Evolutionary conservation across 202 grass and related monocot genomes (phyloP).

Genomic region (Zoysia matrella): DNA sequence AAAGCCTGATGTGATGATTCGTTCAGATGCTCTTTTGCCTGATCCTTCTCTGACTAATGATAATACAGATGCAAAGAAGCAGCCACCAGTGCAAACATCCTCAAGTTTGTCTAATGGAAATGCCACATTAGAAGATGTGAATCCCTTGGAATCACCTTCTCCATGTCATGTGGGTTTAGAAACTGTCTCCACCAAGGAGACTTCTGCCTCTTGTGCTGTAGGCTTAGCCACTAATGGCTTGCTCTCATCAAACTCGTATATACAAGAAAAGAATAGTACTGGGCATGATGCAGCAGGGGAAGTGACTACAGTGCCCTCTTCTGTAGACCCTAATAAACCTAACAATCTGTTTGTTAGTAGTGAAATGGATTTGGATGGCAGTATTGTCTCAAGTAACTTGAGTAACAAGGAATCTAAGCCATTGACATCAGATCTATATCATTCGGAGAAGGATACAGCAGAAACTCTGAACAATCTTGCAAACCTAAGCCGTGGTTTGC

Average conservation of each 20-base stretch:
- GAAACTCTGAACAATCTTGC: conserved; percentile 38
- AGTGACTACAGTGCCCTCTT: conserved; percentile 23
- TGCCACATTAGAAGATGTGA: conserved; percentile 43
- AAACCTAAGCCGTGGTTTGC: conserved; percentile 26
- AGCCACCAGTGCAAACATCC: neutral
- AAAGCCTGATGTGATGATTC: conserved; percentile 26
- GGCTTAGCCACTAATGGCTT: conserved; percentile 35
- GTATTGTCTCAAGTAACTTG: conserved; percentile 27
- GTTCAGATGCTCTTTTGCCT: conserved; percentile 3
- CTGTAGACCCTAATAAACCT: conserved; percentile 37
- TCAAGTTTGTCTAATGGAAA: conserved; percentile 38
- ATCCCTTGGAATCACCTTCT: conserved; percentile 38
- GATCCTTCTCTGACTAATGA: conserved; percentile 36
- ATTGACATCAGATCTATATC: conserved; percentile 31
- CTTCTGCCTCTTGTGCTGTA: conserved; percentile 40
- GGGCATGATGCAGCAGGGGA: conserved; percentile 18
- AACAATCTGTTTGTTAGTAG: conserved; percentile 29
- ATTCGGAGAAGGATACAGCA: conserved; percentile 26
- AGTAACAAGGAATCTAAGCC: conserved; percentile 34
- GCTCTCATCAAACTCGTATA: conserved; percentile 36
- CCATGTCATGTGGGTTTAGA: conserved; percentile 39
- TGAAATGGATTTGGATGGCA: conserved; percentile 17
- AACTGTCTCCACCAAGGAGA: conserved; percentile 43
- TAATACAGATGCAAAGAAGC: conserved; percentile 40
- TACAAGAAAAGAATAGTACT: conserved; percentile 26